phyloP scores from a whole-genome alignment of 1,139 yeast genomes.

The Suhomyces yuchorum region DNA sequence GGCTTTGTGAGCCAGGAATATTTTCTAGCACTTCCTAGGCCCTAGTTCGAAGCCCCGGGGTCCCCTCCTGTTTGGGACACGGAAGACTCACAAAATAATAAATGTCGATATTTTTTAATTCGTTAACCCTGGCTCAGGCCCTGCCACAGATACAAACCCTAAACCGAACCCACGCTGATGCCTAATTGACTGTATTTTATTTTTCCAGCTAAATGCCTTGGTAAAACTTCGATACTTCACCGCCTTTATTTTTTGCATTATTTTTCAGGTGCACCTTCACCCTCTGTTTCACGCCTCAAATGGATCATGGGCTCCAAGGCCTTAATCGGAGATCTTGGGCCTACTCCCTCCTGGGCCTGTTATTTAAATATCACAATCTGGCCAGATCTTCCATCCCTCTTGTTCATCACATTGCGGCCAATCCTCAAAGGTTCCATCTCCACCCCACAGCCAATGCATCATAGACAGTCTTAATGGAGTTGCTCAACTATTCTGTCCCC shows the following conservation, averaged over 20 bases:
- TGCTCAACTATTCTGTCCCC: constrained; percentile 15
- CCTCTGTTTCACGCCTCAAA: constrained; percentile 13
- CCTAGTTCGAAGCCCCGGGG: background rate
- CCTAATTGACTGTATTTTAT: constrained; percentile 7
- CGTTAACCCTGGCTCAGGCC: constrained; percentile 4
- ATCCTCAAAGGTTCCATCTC: background rate
- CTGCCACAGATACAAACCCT: constrained; percentile 5
- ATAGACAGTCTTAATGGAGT: constrained; percentile 13
- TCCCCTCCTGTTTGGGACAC: background rate
- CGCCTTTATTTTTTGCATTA: constrained; percentile 12
- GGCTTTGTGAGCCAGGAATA: background rate
- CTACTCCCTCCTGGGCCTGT: background rate
- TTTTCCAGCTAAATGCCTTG: constrained; percentile 11
- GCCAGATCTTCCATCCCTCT: constrained; percentile 12
- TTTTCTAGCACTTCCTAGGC: background rate
- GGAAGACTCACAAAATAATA: background rate
- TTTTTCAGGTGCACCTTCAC: constrained; percentile 12
- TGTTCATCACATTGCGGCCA: constrained; percentile 2
- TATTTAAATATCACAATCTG: constrained; percentile 14
- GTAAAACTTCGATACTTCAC: constrained; percentile 16
- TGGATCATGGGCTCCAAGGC: constrained; percentile 10
- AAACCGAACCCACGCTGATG: constrained; percentile 4
- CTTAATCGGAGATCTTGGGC: constrained; percentile 12
- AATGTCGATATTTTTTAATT: background rate
- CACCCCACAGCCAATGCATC: constrained; percentile 3